These are phyloP conservation scores for Debaryomyces coudertii DNA, from an alignment of 1,139 yeast genomes.

Conservation along the genomic window DNA sequence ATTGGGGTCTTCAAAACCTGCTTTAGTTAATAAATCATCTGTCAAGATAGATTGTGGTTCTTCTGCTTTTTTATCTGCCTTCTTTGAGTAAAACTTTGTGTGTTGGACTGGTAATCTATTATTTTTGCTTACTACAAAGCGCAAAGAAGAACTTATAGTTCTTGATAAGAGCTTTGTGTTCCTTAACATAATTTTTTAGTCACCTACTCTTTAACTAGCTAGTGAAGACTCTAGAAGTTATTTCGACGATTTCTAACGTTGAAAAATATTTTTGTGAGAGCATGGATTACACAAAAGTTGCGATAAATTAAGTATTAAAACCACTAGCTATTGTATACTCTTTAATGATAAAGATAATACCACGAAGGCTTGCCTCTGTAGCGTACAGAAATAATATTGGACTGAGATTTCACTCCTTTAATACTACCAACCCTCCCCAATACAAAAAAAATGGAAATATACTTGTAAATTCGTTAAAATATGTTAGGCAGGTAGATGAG, in stretches of 20 bases:
- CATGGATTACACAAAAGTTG: conserved; percentile 7
- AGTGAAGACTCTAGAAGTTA: background rate
- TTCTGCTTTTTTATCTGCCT: conserved; percentile 25
- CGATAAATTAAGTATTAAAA: background rate
- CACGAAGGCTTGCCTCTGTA: background rate
- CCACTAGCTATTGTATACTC: background rate
- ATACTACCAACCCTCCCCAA: conserved; percentile 13
- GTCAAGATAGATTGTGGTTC: conserved; percentile 64
- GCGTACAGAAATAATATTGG: background rate
- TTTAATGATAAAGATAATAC: conserved; percentile 6
- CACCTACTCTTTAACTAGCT: background rate
- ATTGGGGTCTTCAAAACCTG: conserved; percentile 66
- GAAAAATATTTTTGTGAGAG: conserved; percentile 8
- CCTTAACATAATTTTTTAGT: conserved; percentile 12
- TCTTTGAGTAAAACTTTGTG: conserved; percentile 25
- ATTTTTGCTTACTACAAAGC: conserved; percentile 1
- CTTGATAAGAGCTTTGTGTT: conserved; percentile 11
- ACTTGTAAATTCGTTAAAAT: conserved; percentile 22
- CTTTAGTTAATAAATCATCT: conserved; percentile 80
- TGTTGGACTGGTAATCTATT: background rate
- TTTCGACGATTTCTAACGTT: conserved; percentile 2
- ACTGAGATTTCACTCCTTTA: conserved; percentile 1
- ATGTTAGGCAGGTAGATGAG: conserved; percentile 36
- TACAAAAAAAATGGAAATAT: conserved; percentile 16
- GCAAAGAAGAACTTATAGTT: conserved; percentile 6